phyloP scores from a whole-genome alignment of 2,329 filamentous ascomycete species.

The Neocucurbitaria cava region DNA sequence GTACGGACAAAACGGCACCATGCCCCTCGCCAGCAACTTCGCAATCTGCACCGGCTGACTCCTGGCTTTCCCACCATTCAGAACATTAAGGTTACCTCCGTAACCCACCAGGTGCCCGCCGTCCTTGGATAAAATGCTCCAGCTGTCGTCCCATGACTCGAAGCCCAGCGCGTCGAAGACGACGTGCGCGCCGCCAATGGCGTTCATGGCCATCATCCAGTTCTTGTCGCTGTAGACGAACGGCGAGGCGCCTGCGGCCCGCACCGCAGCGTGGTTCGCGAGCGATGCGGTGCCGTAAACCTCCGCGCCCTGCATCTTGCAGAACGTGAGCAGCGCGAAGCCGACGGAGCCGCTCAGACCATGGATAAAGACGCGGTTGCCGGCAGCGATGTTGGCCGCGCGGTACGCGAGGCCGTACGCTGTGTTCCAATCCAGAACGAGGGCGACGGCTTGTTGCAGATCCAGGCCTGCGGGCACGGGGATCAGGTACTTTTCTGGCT shows the following conservation, averaged over 20 bases:
- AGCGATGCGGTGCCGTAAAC: conserved; percentile 59
- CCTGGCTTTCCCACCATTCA: conserved; percentile 28
- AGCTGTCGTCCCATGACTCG: conserved; percentile 60
- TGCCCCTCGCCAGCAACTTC: conserved; percentile 33
- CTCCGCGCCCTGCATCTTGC: conserved; percentile 53
- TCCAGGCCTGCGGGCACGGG: conserved; percentile 53
- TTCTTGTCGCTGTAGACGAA: conserved; percentile 59
- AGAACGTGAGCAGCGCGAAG: conserved; percentile 52
- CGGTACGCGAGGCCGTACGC: conserved; percentile 42
- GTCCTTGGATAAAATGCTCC: conserved; percentile 50
- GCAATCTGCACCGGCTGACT: conserved; percentile 22
- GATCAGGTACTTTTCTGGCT: conserved; percentile 56
- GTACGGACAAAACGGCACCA: conserved; percentile 31
- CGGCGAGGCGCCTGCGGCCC: conserved; percentile 49
- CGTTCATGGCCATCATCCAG: conserved; percentile 57
- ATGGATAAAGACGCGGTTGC: conserved; percentile 60
- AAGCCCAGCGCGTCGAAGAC: conserved; percentile 60
- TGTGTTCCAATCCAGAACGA: conserved; percentile 56
- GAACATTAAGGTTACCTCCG: conserved; percentile 31
- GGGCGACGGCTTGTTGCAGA: conserved; percentile 50
- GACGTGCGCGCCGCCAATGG: conserved; percentile 50
- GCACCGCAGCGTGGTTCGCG: conserved; percentile 54
- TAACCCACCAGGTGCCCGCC: conserved; percentile 47
- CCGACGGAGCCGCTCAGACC: conserved; percentile 60
- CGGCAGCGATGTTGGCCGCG: conserved; percentile 50